phyloP scores from a whole-genome alignment of 352 stramenopile genomes.

The Phytophthora foliorum region DNA sequence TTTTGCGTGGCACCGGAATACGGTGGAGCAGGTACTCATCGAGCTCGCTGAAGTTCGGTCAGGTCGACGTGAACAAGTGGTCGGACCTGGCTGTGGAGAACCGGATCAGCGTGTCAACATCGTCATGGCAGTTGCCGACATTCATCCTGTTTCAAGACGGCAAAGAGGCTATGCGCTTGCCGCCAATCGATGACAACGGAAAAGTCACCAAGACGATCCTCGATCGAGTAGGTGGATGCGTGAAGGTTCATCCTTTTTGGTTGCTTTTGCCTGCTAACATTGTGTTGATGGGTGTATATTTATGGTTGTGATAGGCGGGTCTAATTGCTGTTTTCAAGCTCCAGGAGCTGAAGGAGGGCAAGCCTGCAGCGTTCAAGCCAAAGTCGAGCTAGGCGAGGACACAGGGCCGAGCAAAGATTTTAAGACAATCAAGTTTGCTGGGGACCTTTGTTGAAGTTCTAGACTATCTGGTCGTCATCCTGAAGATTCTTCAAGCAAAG shows the following conservation, averaged over 20 bases:
- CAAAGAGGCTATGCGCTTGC: constrained; percentile 64
- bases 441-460: too few species aligned
- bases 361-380: constrained; percentile 49
- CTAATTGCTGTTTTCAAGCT: constrained; percentile 64
- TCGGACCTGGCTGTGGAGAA: constrained; percentile 67
- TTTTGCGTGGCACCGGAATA: constrained; percentile 8
- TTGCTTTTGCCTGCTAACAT: not conserved
- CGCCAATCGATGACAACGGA: constrained; percentile 59
- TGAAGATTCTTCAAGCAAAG: too few species aligned
- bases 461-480: too few species aligned
- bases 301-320: constrained; percentile 39
- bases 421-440: not conserved
- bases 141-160: constrained; percentile 80
- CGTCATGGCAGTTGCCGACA: constrained; percentile 75
- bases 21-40: constrained; percentile 51
- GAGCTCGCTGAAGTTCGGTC: constrained; percentile 66
- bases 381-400: constrained; percentile 32
- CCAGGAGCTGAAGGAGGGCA: constrained; percentile 62
- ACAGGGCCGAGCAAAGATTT: not conserved
- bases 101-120: constrained; percentile 70
- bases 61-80: constrained; percentile 73
- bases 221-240: constrained; percentile 48
- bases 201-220: constrained; percentile 72
- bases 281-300: not conserved
- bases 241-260: not conserved